Percentiles rank a stretch among this genome's conserved stretches.
Evolutionary conservation across 306 rosid species (phyloP).

Genomic region (Senna tora): DNA sequence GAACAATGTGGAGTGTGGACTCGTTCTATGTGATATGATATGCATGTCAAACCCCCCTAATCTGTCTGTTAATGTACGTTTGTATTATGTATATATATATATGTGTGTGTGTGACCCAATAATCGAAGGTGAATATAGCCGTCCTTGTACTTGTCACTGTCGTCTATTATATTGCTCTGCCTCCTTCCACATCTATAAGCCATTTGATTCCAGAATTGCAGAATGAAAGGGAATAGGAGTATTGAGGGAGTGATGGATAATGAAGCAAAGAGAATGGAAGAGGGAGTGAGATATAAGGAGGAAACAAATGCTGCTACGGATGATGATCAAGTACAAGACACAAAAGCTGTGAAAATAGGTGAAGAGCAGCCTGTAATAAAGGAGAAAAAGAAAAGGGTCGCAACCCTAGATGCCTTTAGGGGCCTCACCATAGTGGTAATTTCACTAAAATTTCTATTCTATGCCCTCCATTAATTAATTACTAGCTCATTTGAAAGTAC

Average conservation of each 20-base stretch:
- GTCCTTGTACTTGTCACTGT: constrained; percentile 39
- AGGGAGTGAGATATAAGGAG: constrained; percentile 37
- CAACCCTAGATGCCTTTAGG: constrained; percentile 77
- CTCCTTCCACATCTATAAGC: constrained; percentile 8
- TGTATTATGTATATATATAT: neutral
- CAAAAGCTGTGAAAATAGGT: neutral
- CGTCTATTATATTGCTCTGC: constrained; percentile 21
- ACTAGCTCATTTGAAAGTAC: neutral
- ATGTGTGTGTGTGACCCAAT: constrained; percentile 29
- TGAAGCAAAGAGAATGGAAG: constrained; percentile 61
- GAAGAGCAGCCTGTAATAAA: constrained; percentile 30
- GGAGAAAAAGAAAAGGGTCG: constrained; percentile 60
- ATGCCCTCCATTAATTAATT: too few relatives aligned
- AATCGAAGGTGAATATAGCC: constrained; percentile 39
- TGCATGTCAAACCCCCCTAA: neutral
- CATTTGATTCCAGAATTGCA: neutral
- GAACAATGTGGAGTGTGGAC: constrained; percentile 24
- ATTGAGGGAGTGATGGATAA: constrained; percentile 45
- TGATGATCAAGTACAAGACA: constrained; percentile 19
- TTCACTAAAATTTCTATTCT: too few relatives aligned
- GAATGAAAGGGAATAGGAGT: neutral
- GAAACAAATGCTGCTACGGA: constrained; percentile 21
- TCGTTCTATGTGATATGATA: constrained; percentile 14
- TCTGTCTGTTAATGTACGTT: constrained; percentile 14
- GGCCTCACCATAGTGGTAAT: constrained; percentile 86